phyloP scores from a whole-genome alignment of 1,139 yeast species.

The Zygosaccharomyces sapae region DNA sequence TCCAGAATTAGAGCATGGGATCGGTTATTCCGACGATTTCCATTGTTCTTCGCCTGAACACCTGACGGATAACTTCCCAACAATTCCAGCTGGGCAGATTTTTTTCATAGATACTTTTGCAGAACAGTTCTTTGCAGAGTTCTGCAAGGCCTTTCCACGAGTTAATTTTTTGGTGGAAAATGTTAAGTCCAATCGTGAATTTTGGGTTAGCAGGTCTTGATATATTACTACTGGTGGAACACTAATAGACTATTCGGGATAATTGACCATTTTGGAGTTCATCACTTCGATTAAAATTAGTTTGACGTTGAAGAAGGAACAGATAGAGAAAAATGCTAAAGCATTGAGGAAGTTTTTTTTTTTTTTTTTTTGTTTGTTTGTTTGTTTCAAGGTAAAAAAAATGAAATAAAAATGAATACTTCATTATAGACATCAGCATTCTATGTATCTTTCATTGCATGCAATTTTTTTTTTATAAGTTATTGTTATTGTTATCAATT shows the following conservation, averaged over 20 bases:
- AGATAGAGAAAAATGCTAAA: too few relatives aligned
- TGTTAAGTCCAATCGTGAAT: conserved; percentile 39
- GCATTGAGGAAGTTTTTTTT: too few relatives aligned
- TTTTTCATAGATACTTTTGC: conserved; percentile 85
- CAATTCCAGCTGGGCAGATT: conserved; percentile 69
- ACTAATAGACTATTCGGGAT: neutral
- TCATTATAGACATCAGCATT: too few relatives aligned
- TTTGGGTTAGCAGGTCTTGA: conserved; percentile 37
- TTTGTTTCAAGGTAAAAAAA: too few relatives aligned
- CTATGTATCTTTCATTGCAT: too few relatives aligned
- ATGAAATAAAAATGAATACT: too few relatives aligned
- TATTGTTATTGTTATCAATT: too few relatives aligned
- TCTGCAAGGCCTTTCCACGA: conserved; percentile 55
- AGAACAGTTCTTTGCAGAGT: conserved; percentile 62
- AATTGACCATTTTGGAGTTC: neutral
- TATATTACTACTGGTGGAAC: neutral
- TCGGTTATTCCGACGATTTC: conserved; percentile 33
- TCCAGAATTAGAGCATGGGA: conserved; percentile 25
- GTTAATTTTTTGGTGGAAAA: conserved; percentile 47
- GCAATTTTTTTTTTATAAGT: too few relatives aligned
- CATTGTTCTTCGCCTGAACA: conserved; percentile 16
- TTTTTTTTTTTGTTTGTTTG: too few relatives aligned
- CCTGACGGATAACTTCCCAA: conserved; percentile 42
- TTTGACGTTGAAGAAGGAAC: too few relatives aligned
- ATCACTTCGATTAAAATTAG: too few relatives aligned